Conservation (phyloP, 116 monocot species). For the Dioscorea cayenensis region DNA sequence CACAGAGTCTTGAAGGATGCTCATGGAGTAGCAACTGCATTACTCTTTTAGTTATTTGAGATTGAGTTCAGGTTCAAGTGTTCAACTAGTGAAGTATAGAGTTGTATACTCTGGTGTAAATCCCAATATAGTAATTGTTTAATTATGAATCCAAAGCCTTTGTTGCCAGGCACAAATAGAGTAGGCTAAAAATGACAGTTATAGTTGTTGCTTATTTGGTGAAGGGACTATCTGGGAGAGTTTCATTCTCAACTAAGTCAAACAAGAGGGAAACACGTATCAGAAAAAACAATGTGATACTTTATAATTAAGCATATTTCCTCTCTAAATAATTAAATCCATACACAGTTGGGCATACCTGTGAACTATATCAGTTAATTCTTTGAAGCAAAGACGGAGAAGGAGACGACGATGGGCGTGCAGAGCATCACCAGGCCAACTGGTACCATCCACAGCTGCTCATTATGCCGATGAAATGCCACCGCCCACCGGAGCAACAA, state of each 20-base stretch:
- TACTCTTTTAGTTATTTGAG: background rate
- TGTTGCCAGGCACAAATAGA: too few relatives aligned
- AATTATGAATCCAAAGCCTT: too few relatives aligned
- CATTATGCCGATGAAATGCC: slow-evolving; percentile 23
- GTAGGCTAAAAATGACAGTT: too few relatives aligned
- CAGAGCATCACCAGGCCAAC: slow-evolving; percentile 37
- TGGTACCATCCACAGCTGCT: slow-evolving; percentile 59
- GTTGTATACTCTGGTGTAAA: too few relatives aligned
- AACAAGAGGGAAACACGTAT: background rate
- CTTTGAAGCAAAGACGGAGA: slow-evolving; percentile 19
- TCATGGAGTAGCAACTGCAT: too few relatives aligned
- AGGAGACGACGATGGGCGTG: slow-evolving; percentile 37
- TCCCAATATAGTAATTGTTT: too few relatives aligned
- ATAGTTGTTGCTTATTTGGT: background rate
- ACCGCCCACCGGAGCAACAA: slow-evolving; percentile 36
- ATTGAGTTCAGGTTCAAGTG: background rate
- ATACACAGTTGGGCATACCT: background rate
- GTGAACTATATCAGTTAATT: background rate
- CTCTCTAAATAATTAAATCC: background rate
- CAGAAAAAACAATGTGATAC: background rate
- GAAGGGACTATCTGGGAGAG: background rate
- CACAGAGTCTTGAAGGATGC: too few relatives aligned
- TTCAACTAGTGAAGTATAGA: background rate
- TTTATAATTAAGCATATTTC: background rate
- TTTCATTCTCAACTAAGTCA: background rate